phyloP scores from a whole-genome alignment of 129 eudicot genomes.

The Logfia minima region DNA sequence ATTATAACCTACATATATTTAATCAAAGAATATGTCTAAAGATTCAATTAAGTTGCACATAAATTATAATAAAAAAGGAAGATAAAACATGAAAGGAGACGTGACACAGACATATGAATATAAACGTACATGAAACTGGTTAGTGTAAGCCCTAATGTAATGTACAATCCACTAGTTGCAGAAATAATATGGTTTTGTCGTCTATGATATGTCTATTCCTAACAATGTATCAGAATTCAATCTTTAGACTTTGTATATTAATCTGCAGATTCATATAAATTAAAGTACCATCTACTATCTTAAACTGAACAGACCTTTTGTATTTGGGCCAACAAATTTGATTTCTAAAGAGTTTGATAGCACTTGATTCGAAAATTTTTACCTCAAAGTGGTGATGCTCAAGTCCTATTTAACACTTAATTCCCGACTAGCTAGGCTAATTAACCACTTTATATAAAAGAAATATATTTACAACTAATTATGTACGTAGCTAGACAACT shows the following conservation, averaged over 20 bases:
- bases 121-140: background rate
- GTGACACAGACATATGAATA: background rate
- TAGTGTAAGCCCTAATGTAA: background rate
- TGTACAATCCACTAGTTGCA: background rate
- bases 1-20: too few relatives aligned
- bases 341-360: too few relatives aligned
- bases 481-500: background rate
- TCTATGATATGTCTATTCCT: background rate
- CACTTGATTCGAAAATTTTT: too few relatives aligned
- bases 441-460: background rate
- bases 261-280: too few relatives aligned
- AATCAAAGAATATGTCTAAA: too few relatives aligned
- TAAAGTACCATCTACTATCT: too few relatives aligned
- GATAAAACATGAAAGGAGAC: background rate
- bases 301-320: too few relatives aligned
- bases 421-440: background rate
- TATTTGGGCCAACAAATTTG: too few relatives aligned
- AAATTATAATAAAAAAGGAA: background rate
- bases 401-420: too few relatives aligned
- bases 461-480: too few relatives aligned
- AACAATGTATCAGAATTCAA: background rate
- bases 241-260: too few relatives aligned
- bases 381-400: too few relatives aligned
- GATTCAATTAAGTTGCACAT: background rate
- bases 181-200: slow-evolving; percentile 3